phyloP scores from a whole-genome alignment of 352 stramenopile species.

The Pythium folliculosum region DNA sequence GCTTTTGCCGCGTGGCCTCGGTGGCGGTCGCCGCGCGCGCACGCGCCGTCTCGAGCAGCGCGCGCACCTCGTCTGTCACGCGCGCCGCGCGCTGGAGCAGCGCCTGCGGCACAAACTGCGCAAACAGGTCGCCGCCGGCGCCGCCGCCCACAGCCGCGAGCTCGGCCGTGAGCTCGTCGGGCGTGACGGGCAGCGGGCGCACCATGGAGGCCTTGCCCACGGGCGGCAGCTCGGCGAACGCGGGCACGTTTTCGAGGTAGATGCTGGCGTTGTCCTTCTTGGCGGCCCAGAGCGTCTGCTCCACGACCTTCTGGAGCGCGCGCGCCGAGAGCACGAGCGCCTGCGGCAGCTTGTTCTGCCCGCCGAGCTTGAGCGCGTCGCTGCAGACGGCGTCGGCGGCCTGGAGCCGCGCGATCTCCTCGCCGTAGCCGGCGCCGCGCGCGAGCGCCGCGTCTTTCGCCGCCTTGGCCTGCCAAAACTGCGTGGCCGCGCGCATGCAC shows the following conservation, averaged over 20 bases:
- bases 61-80: slow-evolving; percentile 51
- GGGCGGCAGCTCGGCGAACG: slow-evolving; percentile 47
- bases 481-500: slow-evolving; percentile 71
- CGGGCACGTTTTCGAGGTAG: slow-evolving; percentile 78
- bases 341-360: slow-evolving; percentile 60
- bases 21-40: slow-evolving; percentile 52
- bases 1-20: slow-evolving; percentile 49
- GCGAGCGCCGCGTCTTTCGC: slow-evolving; percentile 56
- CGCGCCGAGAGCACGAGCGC: slow-evolving; percentile 57
- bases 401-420: slow-evolving; percentile 71
- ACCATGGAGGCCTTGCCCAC: slow-evolving; percentile 76
- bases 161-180: slow-evolving; percentile 58
- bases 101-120: slow-evolving; percentile 62
- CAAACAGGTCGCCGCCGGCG: slow-evolving; percentile 58
- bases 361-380: slow-evolving; percentile 59
- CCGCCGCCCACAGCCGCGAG: slow-evolving; percentile 26
- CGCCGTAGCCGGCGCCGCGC: slow-evolving; percentile 65
- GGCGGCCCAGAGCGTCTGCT: slow-evolving; percentile 55
- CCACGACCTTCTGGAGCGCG: slow-evolving; percentile 55
- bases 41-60: slow-evolving; percentile 42
- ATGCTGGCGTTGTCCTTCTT: slow-evolving; percentile 83
- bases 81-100: slow-evolving; percentile 48
- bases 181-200: slow-evolving; percentile 45
- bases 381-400: slow-evolving; percentile 54
- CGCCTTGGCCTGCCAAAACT: slow-evolving; percentile 79